Evolutionary conservation across 345 rosid genomes (phyloP).

Genomic region (Streptanthus diversifolius): DNA sequence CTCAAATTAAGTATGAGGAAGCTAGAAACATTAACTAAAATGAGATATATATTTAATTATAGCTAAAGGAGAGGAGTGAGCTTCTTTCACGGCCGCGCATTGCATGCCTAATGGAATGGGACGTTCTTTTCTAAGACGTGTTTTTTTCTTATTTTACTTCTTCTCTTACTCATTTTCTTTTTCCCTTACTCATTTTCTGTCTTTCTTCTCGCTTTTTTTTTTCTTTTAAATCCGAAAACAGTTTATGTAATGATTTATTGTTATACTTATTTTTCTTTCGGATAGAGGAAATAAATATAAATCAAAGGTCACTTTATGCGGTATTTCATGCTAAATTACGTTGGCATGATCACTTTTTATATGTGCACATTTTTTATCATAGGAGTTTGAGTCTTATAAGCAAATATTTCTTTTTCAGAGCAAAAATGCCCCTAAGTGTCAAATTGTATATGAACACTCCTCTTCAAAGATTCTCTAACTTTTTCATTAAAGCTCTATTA

Average conservation of each 20-base stretch:
- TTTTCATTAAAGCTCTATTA: not conserved
- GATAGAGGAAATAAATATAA: not conserved
- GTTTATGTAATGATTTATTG: not conserved
- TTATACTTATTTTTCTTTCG: not conserved
- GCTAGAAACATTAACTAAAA: not conserved
- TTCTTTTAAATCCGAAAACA: not conserved
- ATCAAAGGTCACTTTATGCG: constrained; percentile 17
- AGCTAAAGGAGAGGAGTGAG: constrained; percentile 26
- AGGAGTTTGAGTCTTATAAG: constrained; percentile 33
- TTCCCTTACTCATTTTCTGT: constrained; percentile 26
- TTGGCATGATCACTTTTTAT: constrained; percentile 40
- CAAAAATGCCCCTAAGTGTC: not conserved
- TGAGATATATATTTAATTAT: not conserved
- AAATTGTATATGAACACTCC: not conserved
- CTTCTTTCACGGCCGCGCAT: constrained; percentile 39
- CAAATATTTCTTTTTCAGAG: constrained; percentile 22
- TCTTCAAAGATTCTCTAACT: not conserved
- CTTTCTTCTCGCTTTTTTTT: constrained; percentile 13
- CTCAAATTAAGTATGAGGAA: not conserved
- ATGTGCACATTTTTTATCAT: constrained; percentile 28
- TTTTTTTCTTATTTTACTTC: constrained; percentile 23
- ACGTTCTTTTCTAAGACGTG: constrained; percentile 35
- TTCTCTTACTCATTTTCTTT: constrained; percentile 2
- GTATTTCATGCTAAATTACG: constrained; percentile 38
- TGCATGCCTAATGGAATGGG: constrained; percentile 38